Evolutionary conservation across 345 rosid species (phyloP).

Genomic region (Boechera stricta): DNA sequence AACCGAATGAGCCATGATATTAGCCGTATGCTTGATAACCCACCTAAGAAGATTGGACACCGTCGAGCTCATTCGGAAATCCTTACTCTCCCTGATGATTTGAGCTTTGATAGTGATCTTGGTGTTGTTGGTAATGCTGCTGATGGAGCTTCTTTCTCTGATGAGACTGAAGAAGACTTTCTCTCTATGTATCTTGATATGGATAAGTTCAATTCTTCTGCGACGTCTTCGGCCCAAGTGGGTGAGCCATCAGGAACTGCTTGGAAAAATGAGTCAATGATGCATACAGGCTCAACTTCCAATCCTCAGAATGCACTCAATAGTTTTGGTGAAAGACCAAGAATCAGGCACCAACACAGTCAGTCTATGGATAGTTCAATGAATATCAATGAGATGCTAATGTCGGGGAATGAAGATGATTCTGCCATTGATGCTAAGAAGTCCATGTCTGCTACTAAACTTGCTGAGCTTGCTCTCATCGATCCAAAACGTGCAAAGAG

Average conservation of each 20-base stretch:
- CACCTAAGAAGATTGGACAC: conserved; percentile 84
- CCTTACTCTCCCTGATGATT: conserved; percentile 88
- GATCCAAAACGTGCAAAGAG: conserved; percentile 99
- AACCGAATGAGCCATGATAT: conserved; percentile 71
- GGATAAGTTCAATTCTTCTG: conserved; percentile 86
- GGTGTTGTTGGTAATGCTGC: conserved; percentile 70
- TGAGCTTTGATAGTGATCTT: conserved; percentile 87
- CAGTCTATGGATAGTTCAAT: conserved; percentile 91
- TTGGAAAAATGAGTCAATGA: conserved; percentile 23
- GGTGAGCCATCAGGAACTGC: conserved; percentile 56
- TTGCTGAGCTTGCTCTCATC: conserved; percentile 94
- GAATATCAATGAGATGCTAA: conserved; percentile 79
- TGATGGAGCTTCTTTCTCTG: conserved; percentile 81
- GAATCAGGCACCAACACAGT: conserved; percentile 92
- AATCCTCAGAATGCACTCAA: conserved; percentile 43
- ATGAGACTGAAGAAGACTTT: conserved; percentile 87
- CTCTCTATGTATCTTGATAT: conserved; percentile 83
- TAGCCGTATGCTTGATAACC: conserved; percentile 86
- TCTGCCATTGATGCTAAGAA: conserved; percentile 71
- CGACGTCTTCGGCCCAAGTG: conserved; percentile 65
- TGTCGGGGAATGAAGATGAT: conserved; percentile 67
- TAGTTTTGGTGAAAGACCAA: conserved; percentile 69
- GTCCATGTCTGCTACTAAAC: conserved; percentile 88
- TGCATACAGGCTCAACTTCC: conserved; percentile 27
- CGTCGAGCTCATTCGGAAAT: conserved; percentile 97